These are phyloP conservation scores for Daldinia eschscholtzii DNA, from an alignment of 2,329 filamentous ascomycete species.

Conservation along the genomic window DNA sequence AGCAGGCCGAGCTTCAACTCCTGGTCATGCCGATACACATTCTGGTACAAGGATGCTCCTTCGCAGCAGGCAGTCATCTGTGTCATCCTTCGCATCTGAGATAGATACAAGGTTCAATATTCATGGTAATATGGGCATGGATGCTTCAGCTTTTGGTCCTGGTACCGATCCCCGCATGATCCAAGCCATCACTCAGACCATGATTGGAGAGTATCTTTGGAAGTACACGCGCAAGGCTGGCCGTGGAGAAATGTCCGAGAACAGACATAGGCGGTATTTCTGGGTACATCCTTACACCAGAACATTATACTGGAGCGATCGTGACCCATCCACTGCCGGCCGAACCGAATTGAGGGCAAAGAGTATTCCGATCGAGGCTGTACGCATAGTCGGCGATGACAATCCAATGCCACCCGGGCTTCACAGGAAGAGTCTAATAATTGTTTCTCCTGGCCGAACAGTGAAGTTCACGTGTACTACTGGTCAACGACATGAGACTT, in stretches of 20 bases:
- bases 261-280: slow-evolving; percentile 94
- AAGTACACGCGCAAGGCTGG: slow-evolving; percentile 97
- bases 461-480: slow-evolving; percentile 97
- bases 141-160: slow-evolving; percentile 71
- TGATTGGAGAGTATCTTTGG: slow-evolving; percentile 99
- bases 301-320: slow-evolving; percentile 95
- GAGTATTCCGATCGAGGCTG: slow-evolving; percentile 93
- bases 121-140: slow-evolving; percentile 67
- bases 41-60: slow-evolving; percentile 60
- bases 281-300: slow-evolving; percentile 99
- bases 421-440: slow-evolving; percentile 91
- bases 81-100: slow-evolving; percentile 96
- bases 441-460: slow-evolving; percentile 87
- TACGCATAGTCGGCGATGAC: slow-evolving; percentile 91
- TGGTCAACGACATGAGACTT: slow-evolving; percentile 94
- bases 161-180: slow-evolving; percentile 97
- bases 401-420: slow-evolving; percentile 95
- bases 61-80: slow-evolving; percentile 78
- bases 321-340: slow-evolving; percentile 84
- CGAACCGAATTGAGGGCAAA: slow-evolving; percentile 82
- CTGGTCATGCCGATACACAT: slow-evolving; percentile 62
- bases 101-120: slow-evolving; percentile 92
- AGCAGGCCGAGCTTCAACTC: slow-evolving; percentile 57
- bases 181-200: slow-evolving; percentile 97
- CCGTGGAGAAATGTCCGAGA: slow-evolving; percentile 88